Percentiles rank a stretch among this genome's conserved stretches.
phyloP scores from a whole-genome alignment of 371 early-diverging fungal species.

The Rhizomucor miehei region DNA sequence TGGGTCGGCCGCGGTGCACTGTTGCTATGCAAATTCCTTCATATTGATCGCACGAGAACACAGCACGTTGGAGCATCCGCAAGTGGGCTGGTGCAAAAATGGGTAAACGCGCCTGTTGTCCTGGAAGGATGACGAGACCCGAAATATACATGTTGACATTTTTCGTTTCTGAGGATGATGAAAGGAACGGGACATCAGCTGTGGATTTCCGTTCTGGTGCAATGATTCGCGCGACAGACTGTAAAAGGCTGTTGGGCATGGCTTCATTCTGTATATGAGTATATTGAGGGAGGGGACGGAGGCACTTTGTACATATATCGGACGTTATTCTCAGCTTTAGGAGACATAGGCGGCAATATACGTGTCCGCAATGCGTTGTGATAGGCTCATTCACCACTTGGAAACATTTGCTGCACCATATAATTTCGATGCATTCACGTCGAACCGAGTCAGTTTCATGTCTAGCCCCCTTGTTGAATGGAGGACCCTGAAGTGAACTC shows the following conservation, averaged over 20 bases:
- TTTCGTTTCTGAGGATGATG: not conserved
- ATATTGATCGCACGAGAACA: constrained; percentile 8
- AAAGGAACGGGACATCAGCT: not conserved
- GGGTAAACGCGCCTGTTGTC: constrained; percentile 8
- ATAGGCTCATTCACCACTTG: constrained; percentile 53
- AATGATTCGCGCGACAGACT: not conserved
- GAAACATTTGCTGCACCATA: constrained; percentile 63
- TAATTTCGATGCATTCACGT: constrained; percentile 18
- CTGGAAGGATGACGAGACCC: constrained; percentile 8
- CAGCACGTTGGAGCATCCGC: not conserved
- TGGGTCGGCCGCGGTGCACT: constrained; percentile 5
- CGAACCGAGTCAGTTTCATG: not conserved
- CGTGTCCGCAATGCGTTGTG: constrained; percentile 71
- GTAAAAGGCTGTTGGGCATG: constrained; percentile 2
- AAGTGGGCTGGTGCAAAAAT: constrained; percentile 4
- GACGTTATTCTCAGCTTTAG: constrained; percentile 16
- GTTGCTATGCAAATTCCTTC: constrained; percentile 14
- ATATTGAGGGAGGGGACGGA: constrained; percentile 24
- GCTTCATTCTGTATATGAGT: constrained; percentile 22
- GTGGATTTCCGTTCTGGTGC: not conserved
- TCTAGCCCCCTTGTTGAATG: not conserved
- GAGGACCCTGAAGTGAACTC: not conserved
- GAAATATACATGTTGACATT: constrained; percentile 5
- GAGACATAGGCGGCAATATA: constrained; percentile 62
- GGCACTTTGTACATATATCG: constrained; percentile 20